Evolutionary conservation across 2,329 filamentous ascomycete species (phyloP).

Genomic region (Cryphonectria radicalis): DNA sequence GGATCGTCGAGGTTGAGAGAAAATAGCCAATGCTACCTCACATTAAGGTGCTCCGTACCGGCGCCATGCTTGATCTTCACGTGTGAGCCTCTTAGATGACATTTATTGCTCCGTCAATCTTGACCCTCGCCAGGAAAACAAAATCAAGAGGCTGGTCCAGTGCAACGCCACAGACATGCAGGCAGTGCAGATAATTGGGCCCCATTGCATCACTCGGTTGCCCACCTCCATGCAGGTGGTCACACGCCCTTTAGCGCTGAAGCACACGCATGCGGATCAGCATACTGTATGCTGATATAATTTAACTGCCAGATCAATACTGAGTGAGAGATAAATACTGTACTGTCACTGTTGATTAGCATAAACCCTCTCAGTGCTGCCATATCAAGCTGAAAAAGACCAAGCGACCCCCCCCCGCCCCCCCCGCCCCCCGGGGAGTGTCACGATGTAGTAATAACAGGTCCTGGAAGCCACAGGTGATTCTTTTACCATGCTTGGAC

Average conservation of each 20-base stretch:
- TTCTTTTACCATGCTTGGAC: no score
- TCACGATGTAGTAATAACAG: background rate
- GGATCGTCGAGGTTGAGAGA: background rate
- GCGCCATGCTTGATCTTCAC: background rate
- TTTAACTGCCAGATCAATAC: no score
- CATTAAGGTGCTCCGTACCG: background rate
- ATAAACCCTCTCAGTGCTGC: background rate
- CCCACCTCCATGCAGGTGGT: background rate
- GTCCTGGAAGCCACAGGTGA: no score
- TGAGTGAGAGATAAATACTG: no score
- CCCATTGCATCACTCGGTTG: background rate
- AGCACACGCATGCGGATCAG: background rate
- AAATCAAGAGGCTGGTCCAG: background rate
- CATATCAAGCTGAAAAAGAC: background rate
- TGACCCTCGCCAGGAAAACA: background rate
- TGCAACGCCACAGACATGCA: background rate
- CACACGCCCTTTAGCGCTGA: background rate
- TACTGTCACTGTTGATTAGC: no score
- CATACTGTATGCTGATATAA: background rate
- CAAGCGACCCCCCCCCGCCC: no score
- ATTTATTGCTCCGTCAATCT: background rate
- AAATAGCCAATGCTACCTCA: background rate
- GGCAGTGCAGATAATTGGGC: background rate
- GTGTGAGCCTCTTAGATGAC: background rate
- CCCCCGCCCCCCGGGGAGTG: no score